A percentile compares a stretch with the other conserved stretches of the same genome.
Conservation (phyloP, 306 rosid genomes). For the Quercus alba region DNA sequence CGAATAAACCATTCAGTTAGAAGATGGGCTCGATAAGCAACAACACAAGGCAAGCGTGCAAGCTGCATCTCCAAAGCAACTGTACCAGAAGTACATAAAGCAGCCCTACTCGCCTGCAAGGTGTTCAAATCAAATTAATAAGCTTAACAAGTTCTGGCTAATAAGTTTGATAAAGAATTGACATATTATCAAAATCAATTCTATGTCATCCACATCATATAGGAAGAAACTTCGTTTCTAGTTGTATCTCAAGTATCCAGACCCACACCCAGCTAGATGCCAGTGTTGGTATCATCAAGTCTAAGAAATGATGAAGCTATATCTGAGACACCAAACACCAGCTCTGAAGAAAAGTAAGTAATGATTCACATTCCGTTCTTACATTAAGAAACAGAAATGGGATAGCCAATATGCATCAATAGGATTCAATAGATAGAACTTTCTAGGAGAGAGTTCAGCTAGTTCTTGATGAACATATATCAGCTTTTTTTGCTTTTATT, state of each 20-base stretch:
- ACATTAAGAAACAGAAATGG: background rate
- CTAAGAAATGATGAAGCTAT: background rate
- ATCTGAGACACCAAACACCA: background rate
- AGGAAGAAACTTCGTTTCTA: background rate
- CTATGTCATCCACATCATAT: background rate
- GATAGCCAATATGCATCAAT: background rate
- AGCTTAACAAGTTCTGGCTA: background rate
- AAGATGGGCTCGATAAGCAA: constrained; percentile 84
- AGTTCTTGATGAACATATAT: background rate
- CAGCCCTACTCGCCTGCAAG: constrained; percentile 81
- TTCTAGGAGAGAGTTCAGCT: background rate
- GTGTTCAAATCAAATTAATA: constrained; percentile 14
- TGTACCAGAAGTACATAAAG: constrained; percentile 90
- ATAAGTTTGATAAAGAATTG: background rate
- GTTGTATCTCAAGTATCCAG: background rate
- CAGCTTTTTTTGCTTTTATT: background rate
- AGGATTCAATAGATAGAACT: background rate
- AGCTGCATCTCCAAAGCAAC: constrained; percentile 81
- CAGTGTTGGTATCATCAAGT: background rate
- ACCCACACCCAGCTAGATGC: background rate
- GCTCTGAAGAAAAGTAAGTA: background rate
- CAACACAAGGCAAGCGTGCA: constrained; percentile 77
- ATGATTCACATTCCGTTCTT: background rate
- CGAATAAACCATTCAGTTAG: constrained; percentile 75
- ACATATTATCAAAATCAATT: background rate